Evolutionary conservation across 768 basidiomycete genomes (phyloP).

Genomic region (Hericium alpestre): DNA sequence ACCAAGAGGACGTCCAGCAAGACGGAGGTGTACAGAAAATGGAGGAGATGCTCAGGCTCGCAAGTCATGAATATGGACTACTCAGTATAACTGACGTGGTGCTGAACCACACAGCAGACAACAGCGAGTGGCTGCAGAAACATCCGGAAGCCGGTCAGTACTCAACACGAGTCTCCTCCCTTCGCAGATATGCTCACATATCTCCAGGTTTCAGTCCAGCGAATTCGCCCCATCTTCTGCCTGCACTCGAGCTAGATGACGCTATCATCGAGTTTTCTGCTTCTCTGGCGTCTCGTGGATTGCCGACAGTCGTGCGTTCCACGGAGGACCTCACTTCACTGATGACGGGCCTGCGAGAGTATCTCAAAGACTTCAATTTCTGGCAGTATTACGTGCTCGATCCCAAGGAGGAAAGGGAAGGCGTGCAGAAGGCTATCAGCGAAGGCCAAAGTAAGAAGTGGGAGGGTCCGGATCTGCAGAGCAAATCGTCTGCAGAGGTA

Average conservation of each 20-base stretch:
- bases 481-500: conserved; percentile 53
- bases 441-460: conserved; percentile 41
- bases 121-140: conserved; percentile 81
- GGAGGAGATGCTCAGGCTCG: conserved; percentile 53
- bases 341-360: conserved; percentile 48
- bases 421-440: conserved; percentile 44
- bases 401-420: conserved; percentile 47
- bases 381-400: conserved; percentile 97
- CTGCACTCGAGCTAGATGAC: conserved; percentile 87
- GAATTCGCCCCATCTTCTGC: conserved; percentile 84
- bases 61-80: conserved; percentile 79
- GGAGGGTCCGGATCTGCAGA: conserved; percentile 47
- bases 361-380: conserved; percentile 56
- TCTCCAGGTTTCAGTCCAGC: conserved; percentile 72
- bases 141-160: conserved; percentile 89
- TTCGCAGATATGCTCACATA: neutral
- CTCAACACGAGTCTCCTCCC: neutral
- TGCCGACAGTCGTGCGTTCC: conserved; percentile 63
- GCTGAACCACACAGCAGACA: conserved; percentile 93
- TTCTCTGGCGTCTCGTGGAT: conserved; percentile 48
- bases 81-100: conserved; percentile 91
- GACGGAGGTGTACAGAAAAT: conserved; percentile 49
- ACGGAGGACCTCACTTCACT: conserved; percentile 60
- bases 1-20: conserved; percentile 21
- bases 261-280: conserved; percentile 76